These are phyloP conservation scores for Pinus albicaulis DNA, from an alignment of 75 land plant species.

Conservation along the genomic window DNA sequence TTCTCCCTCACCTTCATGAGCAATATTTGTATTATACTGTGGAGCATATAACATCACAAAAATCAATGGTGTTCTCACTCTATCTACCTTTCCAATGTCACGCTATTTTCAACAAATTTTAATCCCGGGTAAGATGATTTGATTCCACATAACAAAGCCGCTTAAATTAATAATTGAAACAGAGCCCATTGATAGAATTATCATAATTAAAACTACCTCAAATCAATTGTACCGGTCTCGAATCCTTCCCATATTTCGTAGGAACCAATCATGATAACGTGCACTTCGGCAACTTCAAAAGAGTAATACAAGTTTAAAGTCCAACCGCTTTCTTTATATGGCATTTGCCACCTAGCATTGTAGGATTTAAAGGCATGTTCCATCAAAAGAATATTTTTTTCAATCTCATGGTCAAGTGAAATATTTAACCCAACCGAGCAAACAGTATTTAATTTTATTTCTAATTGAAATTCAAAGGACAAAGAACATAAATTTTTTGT, in stretches of 20 bases:
- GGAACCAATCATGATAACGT: slow-evolving; percentile 61
- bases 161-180: not conserved
- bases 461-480: too few relatives aligned
- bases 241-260: slow-evolving; percentile 27
- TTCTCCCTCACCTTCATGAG: slow-evolving; percentile 44
- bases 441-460: too few relatives aligned
- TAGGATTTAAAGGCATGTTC: slow-evolving; percentile 30
- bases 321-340: slow-evolving; percentile 50
- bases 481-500: too few relatives aligned
- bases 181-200: not conserved
- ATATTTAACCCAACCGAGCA: too few relatives aligned
- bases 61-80: slow-evolving; percentile 36
- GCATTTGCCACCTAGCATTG: slow-evolving; percentile 61
- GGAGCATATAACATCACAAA: slow-evolving; percentile 44
- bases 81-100: slow-evolving; percentile 34
- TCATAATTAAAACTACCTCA: slow-evolving; percentile 27
- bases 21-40: slow-evolving; percentile 42
- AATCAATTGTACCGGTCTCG: slow-evolving; percentile 56
- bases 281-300: slow-evolving; percentile 54
- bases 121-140: not conserved
- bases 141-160: not conserved
- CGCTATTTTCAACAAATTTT: slow-evolving; percentile 11
- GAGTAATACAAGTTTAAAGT: slow-evolving; percentile 58
- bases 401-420: slow-evolving; percentile 56
- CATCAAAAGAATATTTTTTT: slow-evolving; percentile 33